Percentiles rank a stretch among this genome's conserved stretches.
These are phyloP conservation scores for Kuraishia molischiana DNA, from an alignment of 805 yeast genomes.

Conservation along the genomic window DNA sequence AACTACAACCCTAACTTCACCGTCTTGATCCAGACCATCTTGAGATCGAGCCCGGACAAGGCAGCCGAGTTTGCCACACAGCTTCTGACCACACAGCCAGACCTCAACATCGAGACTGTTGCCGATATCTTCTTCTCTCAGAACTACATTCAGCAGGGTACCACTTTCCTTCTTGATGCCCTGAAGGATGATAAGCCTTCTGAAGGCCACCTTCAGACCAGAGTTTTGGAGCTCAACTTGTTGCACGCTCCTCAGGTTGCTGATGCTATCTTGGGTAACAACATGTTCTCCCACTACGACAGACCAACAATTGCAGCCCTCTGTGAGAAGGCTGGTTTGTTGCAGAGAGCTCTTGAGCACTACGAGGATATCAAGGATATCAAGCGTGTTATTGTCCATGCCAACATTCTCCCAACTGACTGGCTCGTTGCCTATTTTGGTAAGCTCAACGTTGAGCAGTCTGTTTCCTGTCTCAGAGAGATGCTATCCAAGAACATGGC, in stretches of 20 bases:
- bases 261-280: constrained; percentile 93
- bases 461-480: constrained; percentile 78
- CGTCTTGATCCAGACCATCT: constrained; percentile 79
- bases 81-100: constrained; percentile 53
- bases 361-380: constrained; percentile 92
- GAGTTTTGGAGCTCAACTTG: constrained; percentile 85
- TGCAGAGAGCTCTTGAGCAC: constrained; percentile 93
- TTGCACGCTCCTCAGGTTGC: constrained; percentile 99
- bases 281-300: constrained; percentile 93
- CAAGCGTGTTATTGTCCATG: constrained; percentile 87
- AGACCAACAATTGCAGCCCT: constrained; percentile 85
- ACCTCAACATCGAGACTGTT: constrained; percentile 72
- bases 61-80: constrained; percentile 96
- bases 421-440: constrained; percentile 94
- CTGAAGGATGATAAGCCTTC: constrained; percentile 88
- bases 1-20: constrained; percentile 85
- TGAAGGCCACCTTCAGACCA: constrained; percentile 93
- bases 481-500: constrained; percentile 72
- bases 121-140: constrained; percentile 94
- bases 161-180: constrained; percentile 93
- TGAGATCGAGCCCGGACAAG: constrained; percentile 92
- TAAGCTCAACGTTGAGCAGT: constrained; percentile 88
- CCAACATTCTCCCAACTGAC: constrained; percentile 76
- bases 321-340: constrained; percentile 93
- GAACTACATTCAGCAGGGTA: constrained; percentile 93